Base-by-base conservation (phyloP, 805 yeast genomes). In the Yarrowia sp. region DNA sequence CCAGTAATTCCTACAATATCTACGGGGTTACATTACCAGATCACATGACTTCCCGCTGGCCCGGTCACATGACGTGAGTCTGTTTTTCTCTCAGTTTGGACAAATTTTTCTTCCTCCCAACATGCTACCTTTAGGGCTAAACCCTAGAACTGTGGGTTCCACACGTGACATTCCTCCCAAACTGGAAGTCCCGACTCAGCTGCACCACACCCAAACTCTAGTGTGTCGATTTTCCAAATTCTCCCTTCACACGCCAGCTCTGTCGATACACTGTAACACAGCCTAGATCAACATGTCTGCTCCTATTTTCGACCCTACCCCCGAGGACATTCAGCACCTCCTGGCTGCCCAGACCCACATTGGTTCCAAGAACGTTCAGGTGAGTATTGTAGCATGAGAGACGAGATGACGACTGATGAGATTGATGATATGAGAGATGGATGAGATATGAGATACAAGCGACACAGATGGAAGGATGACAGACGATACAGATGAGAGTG, bases 321-420 rank as follows among this genome's bases (percentile, higher is more conserved):
- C 92, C 82, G 97, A 91, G 85, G 98, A 92, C 84, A 96, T 96
- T 84, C 95, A 95, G 87, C 90, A 93, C 81, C 87, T 95, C 83
- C 88, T 95, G 85, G 98, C 99, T 81, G 99, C 99, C 81, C 93
- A 93, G 91, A 90, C 88, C 78, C 99, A 95, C 87, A 89, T 95
- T 81, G 99, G 99, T 83, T 88, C 98, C 81, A 95, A 95, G 91
- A 95, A 95, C 91, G 96, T 93, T 82, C 98, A 92, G 86, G 96
- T 89, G 87, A 83, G 92, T 86, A 48, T 17, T 44, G 6, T n/a
- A 28, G 11, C 18, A 7, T 10, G 22, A 39, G 42, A 38, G 9
- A 14, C 6, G 8, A 22, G 28, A 22, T 22, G 28, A 22, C 28
- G 5, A 22, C 28, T 3, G 28, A 22, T 22, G 28, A n/a, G n/a